These are phyloP conservation scores for Coelastrella sp. DNA, from an alignment of 139 green algal species.

Conservation along the genomic window DNA sequence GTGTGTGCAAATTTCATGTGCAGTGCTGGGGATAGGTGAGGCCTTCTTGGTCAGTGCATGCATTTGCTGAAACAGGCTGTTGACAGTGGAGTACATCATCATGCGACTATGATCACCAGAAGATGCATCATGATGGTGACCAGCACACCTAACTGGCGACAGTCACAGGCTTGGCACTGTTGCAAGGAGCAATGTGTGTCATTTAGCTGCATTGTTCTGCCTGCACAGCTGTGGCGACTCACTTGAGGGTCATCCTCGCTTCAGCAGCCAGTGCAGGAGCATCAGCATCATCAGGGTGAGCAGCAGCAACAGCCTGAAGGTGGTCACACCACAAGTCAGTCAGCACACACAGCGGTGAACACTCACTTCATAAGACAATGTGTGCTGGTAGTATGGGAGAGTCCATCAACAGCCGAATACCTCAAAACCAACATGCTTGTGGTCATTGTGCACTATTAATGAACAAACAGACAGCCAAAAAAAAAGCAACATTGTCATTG, in stretches of 20 bases:
- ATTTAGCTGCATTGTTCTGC: not conserved
- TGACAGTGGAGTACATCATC: too few species aligned
- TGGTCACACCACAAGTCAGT: not conserved
- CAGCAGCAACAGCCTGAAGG: conserved; percentile 24
- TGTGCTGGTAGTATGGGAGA: not conserved
- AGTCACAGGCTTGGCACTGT: too few species aligned
- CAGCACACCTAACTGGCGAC: too few species aligned
- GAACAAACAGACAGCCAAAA: not conserved
- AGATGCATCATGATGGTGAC: too few species aligned
- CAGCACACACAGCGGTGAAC: not conserved
- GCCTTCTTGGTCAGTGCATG: not conserved
- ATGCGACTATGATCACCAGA: too few species aligned
- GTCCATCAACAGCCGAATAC: not conserved
- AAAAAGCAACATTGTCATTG: not conserved
- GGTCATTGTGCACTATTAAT: not conserved
- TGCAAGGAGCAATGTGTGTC: not conserved
- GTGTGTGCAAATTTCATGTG: not conserved
- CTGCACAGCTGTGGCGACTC: not conserved
- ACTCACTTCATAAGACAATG: not conserved
- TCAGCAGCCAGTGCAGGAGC: conserved; percentile 12
- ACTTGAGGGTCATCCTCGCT: conserved; percentile 32
- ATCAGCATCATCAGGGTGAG: conserved; percentile 14
- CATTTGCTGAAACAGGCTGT: too few species aligned
- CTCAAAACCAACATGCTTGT: not conserved
- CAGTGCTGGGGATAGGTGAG: not conserved